Evolutionary conservation across 768 basidiomycete genomes (phyloP), one percentile per base, ranked within the genome.

Genomic region (Russula brevipes): DNA sequence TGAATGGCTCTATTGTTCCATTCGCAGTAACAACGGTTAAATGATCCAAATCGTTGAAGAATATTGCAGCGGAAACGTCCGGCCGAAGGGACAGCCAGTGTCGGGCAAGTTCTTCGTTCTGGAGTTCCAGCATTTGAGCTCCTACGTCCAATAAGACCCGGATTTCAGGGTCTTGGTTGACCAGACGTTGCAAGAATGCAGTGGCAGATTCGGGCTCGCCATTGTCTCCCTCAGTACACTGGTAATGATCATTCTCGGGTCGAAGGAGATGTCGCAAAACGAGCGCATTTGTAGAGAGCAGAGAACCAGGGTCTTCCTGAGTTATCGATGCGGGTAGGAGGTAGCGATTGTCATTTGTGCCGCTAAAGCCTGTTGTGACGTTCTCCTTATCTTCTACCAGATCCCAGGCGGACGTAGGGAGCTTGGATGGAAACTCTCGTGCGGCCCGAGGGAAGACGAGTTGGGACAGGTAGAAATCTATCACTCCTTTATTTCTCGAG

Each of bases 121-220:
- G 69, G 59, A 82, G 71, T 49, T 85, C 82, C 9, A 84, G 71
- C 72, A 85, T 80, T 62, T 84, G 82, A 0, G 82, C 82, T 3
- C 82, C 83, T 12, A 84, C 82, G 49, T 84, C 82, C 17, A 84
- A 70, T 19, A 84, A 69, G 6, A 84, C 81, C 31, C 74, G 74
- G 33, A 83, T 73, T n/a, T 72, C 69, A 4, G 76, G 78, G 1
- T 57, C 57, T 64, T 80, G 75, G 0, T 59, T n/a, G 11, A 74
- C 72, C 4, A 84, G 17, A 9, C 19, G 72, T 59, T 1, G 67
- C 16, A 19, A 81, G 63, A 55, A 79, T 70, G 17, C 73, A 66
- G 0, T 64, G 31, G 63, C 64, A 2, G 38, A 57, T 45, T 61
- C 50, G 10, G 60, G 59, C 72, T 60, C 41, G 66, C 9, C 69